phyloP scores from a whole-genome alignment of 768 basidiomycete species.

The Auricularia sp. region DNA sequence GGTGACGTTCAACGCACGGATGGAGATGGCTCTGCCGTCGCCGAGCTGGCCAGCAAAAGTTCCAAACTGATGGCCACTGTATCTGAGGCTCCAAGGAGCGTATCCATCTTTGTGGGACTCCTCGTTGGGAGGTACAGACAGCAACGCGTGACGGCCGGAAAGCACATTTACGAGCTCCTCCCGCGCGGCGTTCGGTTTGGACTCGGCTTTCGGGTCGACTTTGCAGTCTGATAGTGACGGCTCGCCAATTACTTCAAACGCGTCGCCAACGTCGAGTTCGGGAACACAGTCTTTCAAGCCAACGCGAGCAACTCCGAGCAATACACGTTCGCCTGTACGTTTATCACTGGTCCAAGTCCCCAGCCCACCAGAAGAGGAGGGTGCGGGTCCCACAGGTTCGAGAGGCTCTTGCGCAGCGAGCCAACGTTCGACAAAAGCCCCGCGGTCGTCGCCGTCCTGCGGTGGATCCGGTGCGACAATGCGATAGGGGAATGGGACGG shows the following conservation, averaged over 20 bases:
- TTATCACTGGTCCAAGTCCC: conserved; percentile 40
- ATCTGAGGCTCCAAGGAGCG: conserved; percentile 80
- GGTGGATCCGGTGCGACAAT: conserved; percentile 40
- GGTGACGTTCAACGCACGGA: conserved; percentile 34
- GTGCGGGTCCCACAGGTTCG: conserved; percentile 18
- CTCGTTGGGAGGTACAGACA: conserved; percentile 26
- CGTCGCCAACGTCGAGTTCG: conserved; percentile 78
- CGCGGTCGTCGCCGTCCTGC: conserved; percentile 44
- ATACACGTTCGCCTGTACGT: conserved; percentile 41
- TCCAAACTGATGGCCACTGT: conserved; percentile 88
- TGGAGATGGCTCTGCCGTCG: conserved; percentile 89
- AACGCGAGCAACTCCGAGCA: conserved; percentile 64
- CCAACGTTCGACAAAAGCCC: conserved; percentile 66
- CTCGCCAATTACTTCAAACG: conserved; percentile 53
- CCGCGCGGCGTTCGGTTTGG: conserved; percentile 31
- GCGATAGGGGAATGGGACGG: conserved; percentile 72
- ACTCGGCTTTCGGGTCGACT: conserved; percentile 17
- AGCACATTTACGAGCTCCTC: conserved; percentile 74
- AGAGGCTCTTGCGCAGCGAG: conserved; percentile 54
- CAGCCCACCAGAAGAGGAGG: conserved; percentile 23
- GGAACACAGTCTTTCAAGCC: conserved; percentile 71
- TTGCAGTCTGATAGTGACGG: conserved; percentile 32
- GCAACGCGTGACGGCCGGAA: conserved; percentile 64
- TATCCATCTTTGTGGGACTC: conserved; percentile 29
- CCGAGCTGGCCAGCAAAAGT: conserved; percentile 90